Evolutionary conservation across 2,329 filamentous ascomycete species (phyloP).

Genomic region (Ascosphaera aggregata): DNA sequence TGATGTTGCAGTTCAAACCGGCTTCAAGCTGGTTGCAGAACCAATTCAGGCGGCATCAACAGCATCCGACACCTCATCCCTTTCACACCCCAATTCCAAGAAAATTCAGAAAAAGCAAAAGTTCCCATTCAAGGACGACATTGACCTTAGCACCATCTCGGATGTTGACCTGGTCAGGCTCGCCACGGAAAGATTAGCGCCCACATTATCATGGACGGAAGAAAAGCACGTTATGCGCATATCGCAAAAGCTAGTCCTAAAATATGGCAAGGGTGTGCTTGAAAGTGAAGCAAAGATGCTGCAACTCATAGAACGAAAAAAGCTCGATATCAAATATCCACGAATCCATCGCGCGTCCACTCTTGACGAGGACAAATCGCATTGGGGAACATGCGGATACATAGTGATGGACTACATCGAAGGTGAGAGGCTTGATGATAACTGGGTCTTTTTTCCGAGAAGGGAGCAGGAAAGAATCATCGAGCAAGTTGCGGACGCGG

Average conservation of each 20-base stretch:
- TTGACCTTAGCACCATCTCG: not conserved
- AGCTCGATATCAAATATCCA: conserved; percentile 7
- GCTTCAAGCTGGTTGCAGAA: too few species aligned
- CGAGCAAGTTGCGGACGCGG: conserved; percentile 7
- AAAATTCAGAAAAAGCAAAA: not conserved
- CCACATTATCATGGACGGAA: not conserved
- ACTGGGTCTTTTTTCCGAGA: conserved; percentile 7
- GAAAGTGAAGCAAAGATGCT: conserved; percentile 8
- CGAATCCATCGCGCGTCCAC: conserved; percentile 8
- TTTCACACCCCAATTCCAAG: not conserved
- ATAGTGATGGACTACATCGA: conserved; percentile 12
- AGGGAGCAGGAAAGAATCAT: conserved; percentile 6
- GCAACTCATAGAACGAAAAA: conserved; percentile 6
- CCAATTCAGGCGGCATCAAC: not conserved
- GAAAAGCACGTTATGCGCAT: conserved; percentile 7
- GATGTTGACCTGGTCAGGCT: not conserved
- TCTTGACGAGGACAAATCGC: conserved; percentile 7
- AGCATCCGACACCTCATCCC: not conserved
- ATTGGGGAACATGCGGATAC: conserved; percentile 9
- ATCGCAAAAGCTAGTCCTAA: conserved; percentile 8
- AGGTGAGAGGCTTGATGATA: conserved; percentile 9
- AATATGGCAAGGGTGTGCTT: conserved; percentile 8
- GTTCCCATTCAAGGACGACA: not conserved
- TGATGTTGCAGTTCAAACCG: not conserved
- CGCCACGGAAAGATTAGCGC: not conserved